phyloP scores from a whole-genome alignment of 192 early-diverging fungal species.

The Gryganskiella cystojenkinii region DNA sequence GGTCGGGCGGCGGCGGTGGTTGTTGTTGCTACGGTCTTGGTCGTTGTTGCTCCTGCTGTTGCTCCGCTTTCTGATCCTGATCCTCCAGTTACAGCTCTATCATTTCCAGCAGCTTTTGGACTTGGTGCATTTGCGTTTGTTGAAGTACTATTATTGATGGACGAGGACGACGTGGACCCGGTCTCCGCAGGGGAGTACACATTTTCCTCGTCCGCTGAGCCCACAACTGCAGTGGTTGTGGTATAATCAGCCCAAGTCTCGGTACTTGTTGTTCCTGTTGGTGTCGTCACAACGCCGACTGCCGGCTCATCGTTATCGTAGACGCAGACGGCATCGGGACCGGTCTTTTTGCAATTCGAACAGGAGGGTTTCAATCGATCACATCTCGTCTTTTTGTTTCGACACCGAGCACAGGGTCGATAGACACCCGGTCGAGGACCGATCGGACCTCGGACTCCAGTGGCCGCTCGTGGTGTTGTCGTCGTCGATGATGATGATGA shows the following conservation, averaged over 20 bases:
- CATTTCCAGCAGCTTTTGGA: too few relatives aligned
- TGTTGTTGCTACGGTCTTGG: too few relatives aligned
- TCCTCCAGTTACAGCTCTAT: too few relatives aligned
- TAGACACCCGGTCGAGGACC: conserved; percentile 43
- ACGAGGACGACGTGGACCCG: too few relatives aligned
- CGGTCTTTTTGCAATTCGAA: conserved; percentile 37
- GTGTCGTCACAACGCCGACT: background rate
- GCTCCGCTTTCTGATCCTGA: too few relatives aligned
- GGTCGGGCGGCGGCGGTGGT: too few relatives aligned
- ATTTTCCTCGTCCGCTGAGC: background rate
- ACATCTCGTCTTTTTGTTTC: conserved; percentile 49
- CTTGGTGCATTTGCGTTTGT: too few relatives aligned
- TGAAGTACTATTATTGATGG: too few relatives aligned
- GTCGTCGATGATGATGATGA: conserved; percentile 3
- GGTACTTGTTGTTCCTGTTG: background rate
- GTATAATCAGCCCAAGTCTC: background rate
- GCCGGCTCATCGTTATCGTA: conserved; percentile 49
- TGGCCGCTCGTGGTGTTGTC: background rate
- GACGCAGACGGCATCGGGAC: conserved; percentile 22
- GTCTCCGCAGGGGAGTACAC: too few relatives aligned
- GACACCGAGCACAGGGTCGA: conserved; percentile 48
- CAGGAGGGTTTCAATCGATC: conserved; percentile 37
- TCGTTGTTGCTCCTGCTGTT: too few relatives aligned
- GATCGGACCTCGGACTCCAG: conserved; percentile 19
- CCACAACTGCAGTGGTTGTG: background rate